These are phyloP conservation scores for Cutaneotrichosporon curvatum DNA, from an alignment of 1,284 basidiomycete species.

Conservation along the genomic window DNA sequence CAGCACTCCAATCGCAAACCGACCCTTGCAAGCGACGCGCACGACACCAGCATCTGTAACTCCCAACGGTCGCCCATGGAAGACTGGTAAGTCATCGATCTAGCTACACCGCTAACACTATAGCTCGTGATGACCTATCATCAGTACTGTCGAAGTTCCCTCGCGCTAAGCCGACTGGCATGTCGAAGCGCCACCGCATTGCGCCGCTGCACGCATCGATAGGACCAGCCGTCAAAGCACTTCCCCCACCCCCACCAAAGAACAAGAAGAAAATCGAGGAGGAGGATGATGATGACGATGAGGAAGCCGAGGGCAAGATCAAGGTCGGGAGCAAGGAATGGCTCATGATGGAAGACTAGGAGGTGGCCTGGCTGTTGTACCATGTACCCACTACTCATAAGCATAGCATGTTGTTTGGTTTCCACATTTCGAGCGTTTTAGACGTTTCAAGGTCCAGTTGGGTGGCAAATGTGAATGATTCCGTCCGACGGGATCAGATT, in stretches of 20 bases:
- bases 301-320: conserved; percentile 27
- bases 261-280: conserved; percentile 38
- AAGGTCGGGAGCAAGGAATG: conserved; percentile 34
- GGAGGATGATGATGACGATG: conserved; percentile 26
- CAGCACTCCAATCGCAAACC: neutral
- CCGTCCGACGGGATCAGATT: too few relatives aligned
- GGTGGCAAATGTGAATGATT: too few relatives aligned
- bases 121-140: conserved; percentile 40
- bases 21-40: neutral
- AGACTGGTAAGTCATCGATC: neutral
- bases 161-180: conserved; percentile 33
- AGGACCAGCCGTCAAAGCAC: conserved; percentile 36
- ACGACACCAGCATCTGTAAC: neutral
- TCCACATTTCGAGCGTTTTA: too few relatives aligned
- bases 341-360: conserved; percentile 41
- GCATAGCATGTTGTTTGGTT: too few relatives aligned
- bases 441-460: too few relatives aligned
- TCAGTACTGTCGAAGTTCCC: conserved; percentile 38
- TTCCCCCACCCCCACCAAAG: conserved; percentile 43
- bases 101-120: neutral
- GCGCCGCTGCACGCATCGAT: conserved; percentile 39
- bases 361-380: neutral
- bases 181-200: conserved; percentile 37
- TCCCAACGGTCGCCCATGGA: conserved; percentile 3
- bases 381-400: too few relatives aligned